A percentile compares a stretch with the other conserved stretches of the same genome.
Conservation (phyloP, 164 flowering plant genomes). For the Piper longum region DNA sequence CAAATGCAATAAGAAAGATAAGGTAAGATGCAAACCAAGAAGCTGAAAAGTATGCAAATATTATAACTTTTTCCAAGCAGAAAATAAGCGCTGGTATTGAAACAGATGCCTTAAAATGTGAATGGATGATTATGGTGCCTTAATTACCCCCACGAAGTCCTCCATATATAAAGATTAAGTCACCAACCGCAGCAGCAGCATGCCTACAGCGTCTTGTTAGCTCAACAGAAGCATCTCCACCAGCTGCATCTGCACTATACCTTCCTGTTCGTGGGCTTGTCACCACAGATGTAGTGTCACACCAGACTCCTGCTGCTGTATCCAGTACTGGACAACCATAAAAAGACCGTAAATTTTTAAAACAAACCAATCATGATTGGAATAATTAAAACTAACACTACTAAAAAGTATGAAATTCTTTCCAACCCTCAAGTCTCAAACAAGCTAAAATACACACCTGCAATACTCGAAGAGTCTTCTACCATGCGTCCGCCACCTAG, state of each 20-base stretch:
- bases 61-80: background rate
- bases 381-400: no score
- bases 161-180: constrained; percentile 86
- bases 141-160: constrained; percentile 95
- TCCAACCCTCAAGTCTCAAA: no score
- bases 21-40: background rate
- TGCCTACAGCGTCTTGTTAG: constrained; percentile 96
- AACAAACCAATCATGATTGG: no score
- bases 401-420: no score
- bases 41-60: background rate
- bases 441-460: constrained; percentile 34
- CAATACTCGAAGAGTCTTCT: constrained; percentile 95
- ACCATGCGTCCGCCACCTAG: constrained; percentile 99
- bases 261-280: constrained; percentile 92
- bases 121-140: background rate
- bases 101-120: no score
- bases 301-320: constrained; percentile 99
- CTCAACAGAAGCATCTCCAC: constrained; percentile 97
- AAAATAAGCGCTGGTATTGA: no score
- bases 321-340: constrained; percentile 51
- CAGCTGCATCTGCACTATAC: constrained; percentile 98
- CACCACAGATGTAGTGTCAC: constrained; percentile 95
- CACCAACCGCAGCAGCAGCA: constrained; percentile 98
- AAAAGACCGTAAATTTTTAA: no score
- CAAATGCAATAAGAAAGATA: background rate